Evolutionary conservation across 78 protist genomes (phyloP).

Genomic region (Guillardia theta): DNA sequence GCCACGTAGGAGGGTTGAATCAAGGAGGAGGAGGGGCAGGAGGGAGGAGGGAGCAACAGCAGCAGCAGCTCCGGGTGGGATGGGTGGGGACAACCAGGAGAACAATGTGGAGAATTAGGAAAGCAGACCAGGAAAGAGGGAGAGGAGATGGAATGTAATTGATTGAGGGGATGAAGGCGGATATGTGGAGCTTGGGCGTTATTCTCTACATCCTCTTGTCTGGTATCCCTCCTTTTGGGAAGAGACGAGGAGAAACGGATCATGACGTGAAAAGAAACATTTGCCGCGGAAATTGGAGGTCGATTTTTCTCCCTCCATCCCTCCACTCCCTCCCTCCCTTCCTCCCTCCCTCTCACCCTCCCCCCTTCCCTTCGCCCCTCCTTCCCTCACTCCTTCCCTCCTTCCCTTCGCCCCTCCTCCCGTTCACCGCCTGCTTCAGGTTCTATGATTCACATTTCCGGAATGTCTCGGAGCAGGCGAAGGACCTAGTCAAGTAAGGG

Average conservation of each 20-base stretch:
- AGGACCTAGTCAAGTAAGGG: no score
- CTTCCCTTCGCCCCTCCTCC: background rate
- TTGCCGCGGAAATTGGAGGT: background rate
- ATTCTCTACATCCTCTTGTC: background rate
- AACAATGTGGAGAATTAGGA: no score
- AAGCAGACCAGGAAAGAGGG: no score
- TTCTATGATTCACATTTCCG: background rate
- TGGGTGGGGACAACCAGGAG: no score
- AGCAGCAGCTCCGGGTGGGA: no score
- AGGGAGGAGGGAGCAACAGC: no score
- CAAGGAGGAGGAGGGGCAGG: no score
- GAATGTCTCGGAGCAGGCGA: background rate
- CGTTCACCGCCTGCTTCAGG: no score
- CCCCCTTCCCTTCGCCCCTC: background rate
- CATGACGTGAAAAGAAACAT: background rate
- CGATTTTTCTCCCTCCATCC: background rate
- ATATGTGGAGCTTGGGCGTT: conserved; percentile 35
- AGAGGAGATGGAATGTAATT: no score
- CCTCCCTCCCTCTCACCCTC: background rate
- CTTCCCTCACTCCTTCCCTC: background rate
- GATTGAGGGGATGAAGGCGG: background rate
- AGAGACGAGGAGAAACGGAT: conserved; percentile 2
- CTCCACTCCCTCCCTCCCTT: background rate
- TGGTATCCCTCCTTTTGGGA: conserved; percentile 5
- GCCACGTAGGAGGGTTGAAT: no score